Evolutionary conservation across 768 basidiomycete species (phyloP), one percentile per base, ranked within the genome.

Genomic region (Tylopilus balloui): DNA sequence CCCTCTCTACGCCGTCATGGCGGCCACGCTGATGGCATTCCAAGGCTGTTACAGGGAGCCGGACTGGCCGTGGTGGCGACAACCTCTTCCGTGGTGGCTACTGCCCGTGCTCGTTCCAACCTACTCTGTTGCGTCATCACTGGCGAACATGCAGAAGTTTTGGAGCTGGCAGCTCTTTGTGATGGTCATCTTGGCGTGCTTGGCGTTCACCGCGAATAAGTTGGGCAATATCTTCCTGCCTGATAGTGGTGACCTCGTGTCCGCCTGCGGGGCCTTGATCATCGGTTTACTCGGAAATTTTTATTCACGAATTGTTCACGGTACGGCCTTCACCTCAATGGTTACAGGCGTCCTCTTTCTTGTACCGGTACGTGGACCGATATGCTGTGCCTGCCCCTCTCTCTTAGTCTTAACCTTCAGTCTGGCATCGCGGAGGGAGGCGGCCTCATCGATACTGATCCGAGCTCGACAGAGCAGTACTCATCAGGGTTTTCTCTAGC

Each of bases 341-440:
- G 86, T 92, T n/a, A 87, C 90, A 3, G 87, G 88, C n/a, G 85
- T 94, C n/a, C 68, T 92, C 41, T 92, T 92, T 67, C 73, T 92
- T 19, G 90, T 93, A 11, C 90, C 91, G 40, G 91, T 92, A 64
- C 65, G 87, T 71, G 40, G 35, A 42, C 31, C 7, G 36, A 38
- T 28, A 20, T n/a, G 42, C 17, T 23, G 32, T 32, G 21, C 39
- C 10, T 47, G 44, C 25, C 27, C 15, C 23, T 23, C 46, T 62
- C 24, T 66, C 31, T 66, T 55, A 52, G 55, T 58, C 39, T 61
- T 32, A 63, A 24, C 47, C n/a, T 35, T 2, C 59, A 88, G 84
- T 87, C 85, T 50, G 85, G 83, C 35, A 83, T 89, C 36, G 84
- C 84, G 21, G 80, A 84, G 70, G 84, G 80, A 38, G 86, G 86